Percentiles rank a stretch among this genome's conserved stretches.
Conservation (phyloP, 2,329 filamentous ascomycete species). For the Penicillium sp. region DNA sequence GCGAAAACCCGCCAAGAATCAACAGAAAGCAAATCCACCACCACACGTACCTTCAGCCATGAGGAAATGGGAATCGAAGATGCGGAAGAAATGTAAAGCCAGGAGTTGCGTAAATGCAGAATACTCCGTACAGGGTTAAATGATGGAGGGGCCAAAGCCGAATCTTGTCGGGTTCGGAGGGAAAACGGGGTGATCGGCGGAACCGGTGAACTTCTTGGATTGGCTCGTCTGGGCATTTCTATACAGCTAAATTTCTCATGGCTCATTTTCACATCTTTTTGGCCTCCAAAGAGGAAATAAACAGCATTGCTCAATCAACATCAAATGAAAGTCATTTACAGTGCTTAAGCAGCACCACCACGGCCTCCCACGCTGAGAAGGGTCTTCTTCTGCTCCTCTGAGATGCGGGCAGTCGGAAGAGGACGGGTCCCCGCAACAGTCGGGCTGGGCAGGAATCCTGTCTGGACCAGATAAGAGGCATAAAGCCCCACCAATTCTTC, state of each 20-base stretch:
- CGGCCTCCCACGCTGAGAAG: slow-evolving; percentile 51
- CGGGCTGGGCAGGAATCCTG: slow-evolving; percentile 54
- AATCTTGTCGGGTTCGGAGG: slow-evolving; percentile 8
- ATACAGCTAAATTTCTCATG: neutral
- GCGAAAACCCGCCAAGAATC: slow-evolving; percentile 7
- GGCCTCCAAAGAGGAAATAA: neutral
- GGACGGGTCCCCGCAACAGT: slow-evolving; percentile 22
- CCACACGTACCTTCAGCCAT: slow-evolving; percentile 19
- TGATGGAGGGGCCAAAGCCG: slow-evolving; percentile 2
- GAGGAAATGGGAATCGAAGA: neutral
- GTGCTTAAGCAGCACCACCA: slow-evolving; percentile 34
- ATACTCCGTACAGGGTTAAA: too few species aligned
- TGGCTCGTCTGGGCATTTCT: neutral
- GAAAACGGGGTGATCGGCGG: slow-evolving; percentile 14
- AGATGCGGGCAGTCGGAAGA: slow-evolving; percentile 45
- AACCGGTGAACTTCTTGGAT: slow-evolving; percentile 5
- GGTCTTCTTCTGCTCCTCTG: slow-evolving; percentile 45
- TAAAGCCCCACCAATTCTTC: slow-evolving; percentile 59
- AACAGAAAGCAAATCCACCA: slow-evolving; percentile 10
- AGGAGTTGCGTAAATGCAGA: too few species aligned
- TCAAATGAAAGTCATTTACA: neutral
- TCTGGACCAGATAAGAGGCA: slow-evolving; percentile 56
- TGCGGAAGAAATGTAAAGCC: neutral
- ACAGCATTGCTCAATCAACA: neutral
- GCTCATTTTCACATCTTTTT: slow-evolving; percentile 2